Evolutionary conservation across 768 basidiomycete species (phyloP).

Genomic region (Russula griseocarnosa): DNA sequence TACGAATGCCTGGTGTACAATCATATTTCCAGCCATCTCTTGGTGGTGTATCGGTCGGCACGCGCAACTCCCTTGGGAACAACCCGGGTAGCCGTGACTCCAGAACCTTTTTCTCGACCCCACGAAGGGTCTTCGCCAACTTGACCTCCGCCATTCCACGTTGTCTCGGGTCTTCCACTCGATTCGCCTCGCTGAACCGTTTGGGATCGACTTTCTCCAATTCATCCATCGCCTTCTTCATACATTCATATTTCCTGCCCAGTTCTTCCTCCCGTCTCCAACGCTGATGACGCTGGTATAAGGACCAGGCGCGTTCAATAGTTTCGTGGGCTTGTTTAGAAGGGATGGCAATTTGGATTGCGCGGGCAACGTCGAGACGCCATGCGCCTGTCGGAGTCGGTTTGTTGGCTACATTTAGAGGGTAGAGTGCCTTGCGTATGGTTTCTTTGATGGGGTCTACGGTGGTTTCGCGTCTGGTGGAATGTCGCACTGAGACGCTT

Average conservation of each 20-base stretch:
- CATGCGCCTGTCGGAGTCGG: conserved; percentile 78
- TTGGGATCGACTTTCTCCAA: conserved; percentile 53
- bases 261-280: conserved; percentile 65
- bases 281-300: conserved; percentile 73
- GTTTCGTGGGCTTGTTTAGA: conserved; percentile 88
- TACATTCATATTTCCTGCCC: conserved; percentile 71
- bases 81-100: conserved; percentile 77
- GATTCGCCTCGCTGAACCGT: conserved; percentile 69
- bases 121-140: conserved; percentile 57
- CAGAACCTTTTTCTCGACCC: conserved; percentile 61
- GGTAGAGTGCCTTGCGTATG: conserved; percentile 78
- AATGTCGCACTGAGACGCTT: conserved; percentile 40
- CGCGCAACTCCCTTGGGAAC: conserved; percentile 82
- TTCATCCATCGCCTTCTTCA: conserved; percentile 83
- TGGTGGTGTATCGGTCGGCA: conserved; percentile 83
- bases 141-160: conserved; percentile 55
- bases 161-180: conserved; percentile 67
- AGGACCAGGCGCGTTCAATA: conserved; percentile 85
- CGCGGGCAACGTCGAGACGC: conserved; percentile 73
- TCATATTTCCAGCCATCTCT: conserved; percentile 81
- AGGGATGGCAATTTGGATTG: conserved; percentile 80
- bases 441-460: conserved; percentile 64
- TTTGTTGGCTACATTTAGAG: conserved; percentile 64
- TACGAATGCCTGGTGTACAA: conserved; percentile 52
- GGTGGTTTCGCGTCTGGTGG: conserved; percentile 39